Base-by-base conservation (phyloP, 176 grass and related monocot genomes). In the Aegilops speltoides region DNA sequence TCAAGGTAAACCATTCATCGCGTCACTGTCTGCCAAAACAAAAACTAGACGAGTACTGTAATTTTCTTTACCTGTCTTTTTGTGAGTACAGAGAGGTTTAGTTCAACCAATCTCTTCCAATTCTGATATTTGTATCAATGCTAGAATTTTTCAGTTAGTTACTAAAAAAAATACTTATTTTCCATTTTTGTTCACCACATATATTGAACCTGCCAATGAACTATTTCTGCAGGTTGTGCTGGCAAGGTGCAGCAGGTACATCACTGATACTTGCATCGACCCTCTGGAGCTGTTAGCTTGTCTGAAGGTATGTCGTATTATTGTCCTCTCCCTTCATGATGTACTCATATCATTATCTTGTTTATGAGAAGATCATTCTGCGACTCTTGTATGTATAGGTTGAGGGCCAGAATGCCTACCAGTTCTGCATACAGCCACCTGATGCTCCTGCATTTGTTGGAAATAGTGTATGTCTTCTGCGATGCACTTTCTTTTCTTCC, bases 381-480 rank as follows among this genome's bases (percentile, higher is more conserved):
- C 71, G 57, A 77, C 24, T 71, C 24, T 79, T 40, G 31, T 69
- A 9, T 45, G 64, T 25, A 16, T 73, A 99, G 94, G 85, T 83
- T 38, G 94, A 99, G 91, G 90, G 94, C 73, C 94, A 99, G 93
- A 96, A 99, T 85, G 90, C 94, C 73, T 99, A 96, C 57, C 90
- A 99, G 60, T 99, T 99, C 83, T 99, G 90, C 78, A 89, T 99
- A 87, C 94, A 94, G 59, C 94, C 97, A 88, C 89, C 85, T 24
- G 85, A 88, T 85, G 92, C 89, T 61, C 92, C 97, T 78, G 89
- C 94, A 10, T 99, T 99, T 87, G 89, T 99, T 67, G 97, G 92
- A 87, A 99, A 96, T 93, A 99, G 93, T 32, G 94, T 99, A 99
- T 88, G 97, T 82, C 80, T 81, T 81, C 45, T 80, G 25, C 22